Evolutionary conservation across 2,329 filamentous ascomycete species (phyloP).

Genomic region (Paecilomyces niveus): DNA sequence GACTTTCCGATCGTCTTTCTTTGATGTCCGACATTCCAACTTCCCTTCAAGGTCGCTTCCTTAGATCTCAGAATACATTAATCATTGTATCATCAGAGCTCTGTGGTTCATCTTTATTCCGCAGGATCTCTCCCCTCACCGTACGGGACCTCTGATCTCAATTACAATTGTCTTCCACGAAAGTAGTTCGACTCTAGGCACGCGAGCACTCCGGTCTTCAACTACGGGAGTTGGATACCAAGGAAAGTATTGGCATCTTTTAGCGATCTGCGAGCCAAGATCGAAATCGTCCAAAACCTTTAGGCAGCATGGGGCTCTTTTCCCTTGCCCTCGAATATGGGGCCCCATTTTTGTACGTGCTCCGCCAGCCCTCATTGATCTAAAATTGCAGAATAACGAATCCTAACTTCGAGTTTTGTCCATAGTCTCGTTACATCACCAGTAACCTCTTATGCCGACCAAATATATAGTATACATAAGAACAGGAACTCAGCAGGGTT

Average conservation of each 20-base stretch:
- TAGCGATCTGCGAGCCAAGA: neutral
- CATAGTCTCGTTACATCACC: constrained; percentile 54
- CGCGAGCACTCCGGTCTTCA: neutral
- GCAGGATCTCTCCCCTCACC: neutral
- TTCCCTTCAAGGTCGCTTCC: neutral
- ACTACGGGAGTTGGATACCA: neutral
- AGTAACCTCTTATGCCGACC: constrained; percentile 59
- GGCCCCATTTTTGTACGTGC: constrained; percentile 42
- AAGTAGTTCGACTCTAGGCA: neutral
- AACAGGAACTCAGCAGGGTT: constrained; percentile 55
- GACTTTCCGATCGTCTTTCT: neutral
- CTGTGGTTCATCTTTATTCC: neutral
- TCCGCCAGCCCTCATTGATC: neutral
- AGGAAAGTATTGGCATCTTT: neutral
- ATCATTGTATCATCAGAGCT: neutral
- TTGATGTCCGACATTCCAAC: neutral
- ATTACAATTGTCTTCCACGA: neutral
- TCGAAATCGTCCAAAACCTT: neutral
- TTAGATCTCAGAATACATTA: neutral
- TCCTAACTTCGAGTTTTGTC: constrained; percentile 6
- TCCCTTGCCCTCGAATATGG: constrained; percentile 38
- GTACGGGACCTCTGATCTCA: neutral
- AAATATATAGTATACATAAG: constrained; percentile 58
- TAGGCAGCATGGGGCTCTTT: constrained; percentile 30
- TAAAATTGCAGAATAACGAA: constrained; percentile 1